Evolutionary conservation across 345 rosid species (phyloP), one percentile per base, ranked within the genome.

Genomic region (Erucastrum elatum): DNA sequence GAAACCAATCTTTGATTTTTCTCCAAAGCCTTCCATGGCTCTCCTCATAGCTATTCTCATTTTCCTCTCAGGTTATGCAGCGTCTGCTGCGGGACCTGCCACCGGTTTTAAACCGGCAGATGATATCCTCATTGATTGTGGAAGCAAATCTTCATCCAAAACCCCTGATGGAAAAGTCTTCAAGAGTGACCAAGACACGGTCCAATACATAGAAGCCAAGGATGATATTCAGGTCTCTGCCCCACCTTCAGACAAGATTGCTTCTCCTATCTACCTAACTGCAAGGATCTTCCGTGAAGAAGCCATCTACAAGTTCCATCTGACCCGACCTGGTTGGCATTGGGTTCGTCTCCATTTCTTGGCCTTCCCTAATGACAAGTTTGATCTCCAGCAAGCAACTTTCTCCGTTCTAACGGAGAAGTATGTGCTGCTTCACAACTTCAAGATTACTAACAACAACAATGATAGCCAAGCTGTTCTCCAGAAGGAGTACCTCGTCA

Each of bases 311-410:
- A 69, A 82, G 3, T 90, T 91, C 68, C 77, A 79, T 17, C 64
- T 90, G 75, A 78, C 82, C 0, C 76, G 71, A 6, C 87, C 94
- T 4, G 94, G 97, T 6, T 91, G 84, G 81, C 97, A 91, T 79
- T 91, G 91, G 91, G 81, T 91, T 64, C 91, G 97, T 1, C 88
- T 91, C 39, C 88, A 91, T 80, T 88, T 91, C 80, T 84, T 66
- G 39, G 82, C 92, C 0, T 15, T 91, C 26, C 82, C 85, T 2
- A 81, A 80, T 71, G 56, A 77, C 31, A 79, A 77, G 37, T 84
- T 72, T 67, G 88, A 91, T 75, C 91, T 91, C 46, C 84, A 68
- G 53, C 84, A 81, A 30, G 85, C 94, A 0, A 81, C 88, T 0
- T 90, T 91, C 59, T 82, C 89, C 0, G 92, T 91, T 58, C 17